phyloP scores from a whole-genome alignment of 495 filamentous ascomycete species.

The Podospora pseudocomata region DNA sequence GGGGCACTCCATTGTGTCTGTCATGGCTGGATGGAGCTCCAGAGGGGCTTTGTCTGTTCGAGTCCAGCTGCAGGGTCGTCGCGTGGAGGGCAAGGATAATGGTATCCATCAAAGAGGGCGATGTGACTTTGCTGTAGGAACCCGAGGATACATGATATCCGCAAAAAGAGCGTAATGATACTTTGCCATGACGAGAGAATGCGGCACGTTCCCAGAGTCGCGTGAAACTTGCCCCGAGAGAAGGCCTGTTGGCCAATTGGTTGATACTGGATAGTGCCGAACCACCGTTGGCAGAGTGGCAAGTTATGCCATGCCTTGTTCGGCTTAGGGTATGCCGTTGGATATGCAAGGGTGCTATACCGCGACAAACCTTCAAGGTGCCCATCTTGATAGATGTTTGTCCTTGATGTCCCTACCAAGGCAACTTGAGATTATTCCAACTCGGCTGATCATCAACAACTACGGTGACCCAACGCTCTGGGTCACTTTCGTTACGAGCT shows the following conservation, averaged over 20 bases:
- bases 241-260: not conserved
- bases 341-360: not conserved
- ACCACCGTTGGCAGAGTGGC: not conserved
- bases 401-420: not conserved
- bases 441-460: not conserved
- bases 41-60: conserved; percentile 2
- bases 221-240: not conserved
- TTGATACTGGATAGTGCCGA: not conserved
- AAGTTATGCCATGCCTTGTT: not conserved
- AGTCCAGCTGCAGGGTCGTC: not conserved
- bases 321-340: not conserved
- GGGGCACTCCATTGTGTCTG: conserved; percentile 24
- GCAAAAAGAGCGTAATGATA: not conserved
- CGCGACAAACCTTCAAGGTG: not conserved
- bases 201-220: not conserved
- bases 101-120: not conserved
- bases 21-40: conserved; percentile 1
- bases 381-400: not conserved
- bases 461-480: not conserved
- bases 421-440: not conserved
- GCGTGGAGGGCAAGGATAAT: not conserved
- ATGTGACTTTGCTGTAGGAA: not conserved
- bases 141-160: not conserved
- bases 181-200: not conserved
- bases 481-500: not conserved